Evolutionary conservation across 768 basidiomycete species (phyloP).

Genomic region (Suillus plorans): DNA sequence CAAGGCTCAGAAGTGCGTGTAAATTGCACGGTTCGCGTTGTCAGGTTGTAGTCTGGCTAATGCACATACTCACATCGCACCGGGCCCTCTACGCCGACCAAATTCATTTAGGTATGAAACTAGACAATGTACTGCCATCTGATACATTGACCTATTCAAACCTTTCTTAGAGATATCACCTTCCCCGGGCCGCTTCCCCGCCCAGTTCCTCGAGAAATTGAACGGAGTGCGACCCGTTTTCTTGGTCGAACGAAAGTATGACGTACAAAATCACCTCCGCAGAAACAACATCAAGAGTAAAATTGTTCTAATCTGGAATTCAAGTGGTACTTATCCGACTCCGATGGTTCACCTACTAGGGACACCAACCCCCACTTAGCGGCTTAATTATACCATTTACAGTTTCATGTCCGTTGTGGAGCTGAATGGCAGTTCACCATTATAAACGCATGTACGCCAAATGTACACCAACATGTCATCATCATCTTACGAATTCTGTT

Average conservation of each 20-base stretch:
- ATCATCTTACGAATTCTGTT: constrained; percentile 57
- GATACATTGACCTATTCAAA: constrained; percentile 2
- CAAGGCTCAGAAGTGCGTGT: neutral
- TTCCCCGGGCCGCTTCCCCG: neutral
- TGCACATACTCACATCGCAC: neutral
- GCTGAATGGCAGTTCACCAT: constrained; percentile 51
- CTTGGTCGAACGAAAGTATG: constrained; percentile 34
- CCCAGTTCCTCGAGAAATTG: neutral
- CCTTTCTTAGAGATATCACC: constrained; percentile 8
- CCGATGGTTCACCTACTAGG: neutral
- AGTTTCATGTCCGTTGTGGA: neutral
- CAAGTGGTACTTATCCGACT: neutral
- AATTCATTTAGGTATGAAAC: neutral
- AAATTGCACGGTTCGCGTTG: neutral
- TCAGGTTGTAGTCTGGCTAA: neutral
- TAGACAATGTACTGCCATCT: neutral
- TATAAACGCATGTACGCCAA: constrained; percentile 40
- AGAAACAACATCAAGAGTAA: constrained; percentile 59
- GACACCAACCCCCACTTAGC: neutral
- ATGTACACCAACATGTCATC: constrained; percentile 51
- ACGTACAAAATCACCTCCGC: constrained; percentile 71
- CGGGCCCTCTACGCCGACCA: neutral
- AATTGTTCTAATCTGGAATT: constrained; percentile 38
- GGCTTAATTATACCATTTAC: neutral
- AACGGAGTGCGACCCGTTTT: constrained; percentile 7